Base-by-base conservation (phyloP, 257 asterid species). In the Leptodermis oblonga region DNA sequence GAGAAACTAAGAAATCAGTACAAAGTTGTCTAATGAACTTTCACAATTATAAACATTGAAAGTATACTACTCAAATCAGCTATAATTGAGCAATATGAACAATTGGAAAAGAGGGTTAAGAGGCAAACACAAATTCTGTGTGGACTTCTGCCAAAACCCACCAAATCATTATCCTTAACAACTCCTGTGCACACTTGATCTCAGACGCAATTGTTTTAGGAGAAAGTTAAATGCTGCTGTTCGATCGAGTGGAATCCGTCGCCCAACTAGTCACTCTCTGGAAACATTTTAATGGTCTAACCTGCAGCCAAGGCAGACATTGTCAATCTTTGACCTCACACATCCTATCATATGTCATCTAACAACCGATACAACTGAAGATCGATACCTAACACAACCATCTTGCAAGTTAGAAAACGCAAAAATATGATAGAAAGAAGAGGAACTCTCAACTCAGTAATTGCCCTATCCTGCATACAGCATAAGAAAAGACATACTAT, bases 221-320 rank as follows among this genome's bases (percentile, higher is more conserved):
- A n/a, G n/a, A n/a, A 20, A 22, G 62, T 71, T 80, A 80, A 65
- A 73, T 59, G 67, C 85, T 70, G 52, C 86, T 61, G 68, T 62
- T 20, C 4, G 88, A 80, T 26, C 84, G 80, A 52, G 83, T 70
- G 28, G 93, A 86, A 30, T 81, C 52, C 7, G 75, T 69, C n/a
- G n/a, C n/a, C 65, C 66, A 33, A 61, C 62, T 56, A 56, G 37
- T 33, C 42, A 81, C 56, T 72, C 71, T 83, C 48, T 84, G 90
- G 68, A 91, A 91, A 82, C 96, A 91, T 76, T 82, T 83, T 82
- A 91, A 69, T 73, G 95, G 91, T 74, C 88, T 83, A 63, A 86
- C 92, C 97, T 91, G 92, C 30, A 76, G 74, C n/a, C 39, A 48
- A 23, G 41, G 10, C 65, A 62, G 1, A 51, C 41, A 28, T 5